phyloP scores from a whole-genome alignment of 345 rosid genomes.

The Acer negundo region DNA sequence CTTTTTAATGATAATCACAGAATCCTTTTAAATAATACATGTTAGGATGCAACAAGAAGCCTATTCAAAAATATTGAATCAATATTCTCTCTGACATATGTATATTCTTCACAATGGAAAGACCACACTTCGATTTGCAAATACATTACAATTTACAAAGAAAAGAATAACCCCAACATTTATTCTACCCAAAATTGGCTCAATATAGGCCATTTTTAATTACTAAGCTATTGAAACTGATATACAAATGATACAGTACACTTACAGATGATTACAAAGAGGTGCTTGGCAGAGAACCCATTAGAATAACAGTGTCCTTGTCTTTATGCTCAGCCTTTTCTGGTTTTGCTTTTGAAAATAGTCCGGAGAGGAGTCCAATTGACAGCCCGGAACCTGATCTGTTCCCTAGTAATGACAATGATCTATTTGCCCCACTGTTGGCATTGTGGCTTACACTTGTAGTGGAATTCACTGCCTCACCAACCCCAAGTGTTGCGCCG shows the following conservation, averaged over 20 bases:
- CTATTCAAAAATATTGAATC: neutral
- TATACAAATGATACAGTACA: slow-evolving; percentile 22
- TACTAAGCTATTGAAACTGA: slow-evolving; percentile 15
- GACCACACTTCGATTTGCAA: neutral
- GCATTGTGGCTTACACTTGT: slow-evolving; percentile 28
- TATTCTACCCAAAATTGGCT: slow-evolving; percentile 2
- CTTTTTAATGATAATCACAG: slow-evolving; percentile 10
- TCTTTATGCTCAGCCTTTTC: slow-evolving; percentile 42
- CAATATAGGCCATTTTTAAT: slow-evolving; percentile 4
- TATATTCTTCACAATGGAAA: neutral
- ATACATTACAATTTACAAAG: neutral
- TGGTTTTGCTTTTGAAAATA: slow-evolving; percentile 58
- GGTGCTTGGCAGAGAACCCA: slow-evolving; percentile 81
- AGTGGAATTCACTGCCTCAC: slow-evolving; percentile 21
- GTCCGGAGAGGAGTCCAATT: slow-evolving; percentile 52
- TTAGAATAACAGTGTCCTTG: slow-evolving; percentile 54
- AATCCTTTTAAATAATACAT: neutral
- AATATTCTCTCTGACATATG: neutral
- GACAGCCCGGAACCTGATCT: slow-evolving; percentile 48
- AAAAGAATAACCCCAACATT: neutral
- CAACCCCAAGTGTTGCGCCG: slow-evolving; percentile 42
- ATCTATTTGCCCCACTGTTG: slow-evolving; percentile 30
- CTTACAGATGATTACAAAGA: slow-evolving; percentile 36
- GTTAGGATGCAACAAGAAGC: neutral
- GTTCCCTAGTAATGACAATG: slow-evolving; percentile 40